These are phyloP conservation scores for Neurospora sp. DNA, from an alignment of 495 filamentous ascomycete species.

Conservation along the genomic window DNA sequence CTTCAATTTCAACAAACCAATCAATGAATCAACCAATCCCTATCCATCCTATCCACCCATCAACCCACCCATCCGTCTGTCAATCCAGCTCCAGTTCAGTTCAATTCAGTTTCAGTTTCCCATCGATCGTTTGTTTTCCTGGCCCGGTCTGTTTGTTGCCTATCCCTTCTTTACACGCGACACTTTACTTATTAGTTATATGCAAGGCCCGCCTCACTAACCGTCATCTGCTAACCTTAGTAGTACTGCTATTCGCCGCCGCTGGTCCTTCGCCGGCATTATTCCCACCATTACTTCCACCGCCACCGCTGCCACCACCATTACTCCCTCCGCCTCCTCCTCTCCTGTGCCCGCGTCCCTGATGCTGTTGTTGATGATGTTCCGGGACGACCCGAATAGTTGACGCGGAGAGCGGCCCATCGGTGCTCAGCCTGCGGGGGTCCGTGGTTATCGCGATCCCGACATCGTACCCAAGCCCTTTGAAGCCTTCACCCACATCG, in stretches of 20 bases:
- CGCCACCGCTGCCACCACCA: not conserved
- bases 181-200: not conserved
- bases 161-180: not conserved
- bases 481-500: not conserved
- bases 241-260: not conserved
- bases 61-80: not conserved
- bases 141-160: not conserved
- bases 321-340: not conserved
- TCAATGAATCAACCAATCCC: no score
- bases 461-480: not conserved
- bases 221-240: conserved; percentile 1
- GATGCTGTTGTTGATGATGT: not conserved
- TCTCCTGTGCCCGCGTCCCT: not conserved
- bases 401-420: not conserved
- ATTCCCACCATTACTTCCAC: not conserved
- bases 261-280: not conserved
- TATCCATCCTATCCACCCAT: not conserved
- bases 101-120: not conserved
- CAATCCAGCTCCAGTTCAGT: not conserved
- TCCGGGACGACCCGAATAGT: not conserved
- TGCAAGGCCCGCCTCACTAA: not conserved
- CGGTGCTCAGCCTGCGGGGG: not conserved
- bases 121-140: not conserved
- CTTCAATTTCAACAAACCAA: not conserved
- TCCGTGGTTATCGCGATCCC: not conserved